These are phyloP conservation scores for Podochytrium sp. DNA, from an alignment of 192 early-diverging fungal genomes.

Conservation along the genomic window DNA sequence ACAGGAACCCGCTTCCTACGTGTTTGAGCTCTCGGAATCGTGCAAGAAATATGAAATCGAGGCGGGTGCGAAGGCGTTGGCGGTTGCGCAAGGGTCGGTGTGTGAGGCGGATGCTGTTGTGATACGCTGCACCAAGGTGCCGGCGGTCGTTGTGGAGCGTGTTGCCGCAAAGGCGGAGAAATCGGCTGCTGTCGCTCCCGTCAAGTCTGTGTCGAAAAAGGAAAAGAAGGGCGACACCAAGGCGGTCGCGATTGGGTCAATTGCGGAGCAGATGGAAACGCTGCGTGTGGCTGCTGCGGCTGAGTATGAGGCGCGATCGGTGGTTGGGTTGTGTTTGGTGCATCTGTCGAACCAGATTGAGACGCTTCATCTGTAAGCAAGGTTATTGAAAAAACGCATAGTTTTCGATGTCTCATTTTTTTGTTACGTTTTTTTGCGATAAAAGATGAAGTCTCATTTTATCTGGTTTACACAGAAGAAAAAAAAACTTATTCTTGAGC, in stretches of 20 bases:
- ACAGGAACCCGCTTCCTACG: too few species aligned
- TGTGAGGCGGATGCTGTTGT: not conserved
- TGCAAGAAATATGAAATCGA: not conserved
- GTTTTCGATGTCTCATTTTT: too few species aligned
- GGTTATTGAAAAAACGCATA: too few species aligned
- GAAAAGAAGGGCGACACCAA: not conserved
- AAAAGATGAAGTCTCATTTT: too few species aligned
- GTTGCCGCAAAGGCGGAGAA: not conserved
- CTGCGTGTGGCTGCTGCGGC: not conserved
- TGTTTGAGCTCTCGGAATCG: not conserved
- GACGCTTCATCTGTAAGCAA: not conserved
- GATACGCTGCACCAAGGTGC: not conserved
- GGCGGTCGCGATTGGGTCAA: not conserved
- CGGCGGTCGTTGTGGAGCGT: too few species aligned
- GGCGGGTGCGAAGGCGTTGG: not conserved
- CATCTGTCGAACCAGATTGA: constrained; percentile 8
- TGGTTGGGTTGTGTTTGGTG: not conserved
- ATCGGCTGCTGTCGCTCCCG: not conserved
- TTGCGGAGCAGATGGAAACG: not conserved
- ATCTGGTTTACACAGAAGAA: too few species aligned
- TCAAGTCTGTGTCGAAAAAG: not conserved
- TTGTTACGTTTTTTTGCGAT: too few species aligned
- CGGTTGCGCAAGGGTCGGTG: not conserved
- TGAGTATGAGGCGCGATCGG: not conserved
- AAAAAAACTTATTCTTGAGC: too few species aligned